phyloP scores from a whole-genome alignment of 2,329 filamentous ascomycete genomes.

The Neospermospora avenae region DNA sequence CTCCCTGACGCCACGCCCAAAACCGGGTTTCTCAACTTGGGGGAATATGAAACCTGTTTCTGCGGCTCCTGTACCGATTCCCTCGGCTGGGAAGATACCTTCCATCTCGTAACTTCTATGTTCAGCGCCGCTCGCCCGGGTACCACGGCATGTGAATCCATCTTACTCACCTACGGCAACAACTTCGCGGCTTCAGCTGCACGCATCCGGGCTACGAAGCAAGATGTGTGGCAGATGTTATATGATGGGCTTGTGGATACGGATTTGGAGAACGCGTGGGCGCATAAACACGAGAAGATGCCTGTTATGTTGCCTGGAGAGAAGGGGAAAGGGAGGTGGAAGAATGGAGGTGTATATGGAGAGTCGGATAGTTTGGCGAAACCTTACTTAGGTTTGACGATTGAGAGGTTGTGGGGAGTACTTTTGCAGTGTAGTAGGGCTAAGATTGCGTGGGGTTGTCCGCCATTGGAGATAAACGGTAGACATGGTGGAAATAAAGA shows the following conservation, averaged over 20 bases:
- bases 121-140: slow-evolving; percentile 34
- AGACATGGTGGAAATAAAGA: slow-evolving; percentile 21
- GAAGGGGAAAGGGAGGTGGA: slow-evolving; percentile 19
- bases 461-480: slow-evolving; percentile 23
- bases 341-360: slow-evolving; percentile 21
- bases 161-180: slow-evolving; percentile 44
- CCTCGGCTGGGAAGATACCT: slow-evolving; percentile 40
- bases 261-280: slow-evolving; percentile 28
- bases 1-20: slow-evolving; percentile 40
- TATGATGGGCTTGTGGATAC: slow-evolving; percentile 27
- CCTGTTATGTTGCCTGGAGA: slow-evolving; percentile 22
- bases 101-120: slow-evolving; percentile 37
- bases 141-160: slow-evolving; percentile 32
- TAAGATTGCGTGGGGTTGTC: slow-evolving; percentile 32
- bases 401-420: slow-evolving; percentile 39
- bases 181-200: slow-evolving; percentile 45
- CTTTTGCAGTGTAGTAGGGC: slow-evolving; percentile 35
- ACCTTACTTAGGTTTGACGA: slow-evolving; percentile 36
- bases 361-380: slow-evolving; percentile 28
- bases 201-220: slow-evolving; percentile 38
- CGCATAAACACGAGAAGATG: slow-evolving; percentile 28
- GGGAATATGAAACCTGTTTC: slow-evolving; percentile 38
- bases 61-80: slow-evolving; percentile 41
- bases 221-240: slow-evolving; percentile 29
- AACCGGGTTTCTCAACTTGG: slow-evolving; percentile 44